Evolutionary conservation across 768 basidiomycete species (phyloP), one percentile per base, ranked within the genome.

Genomic region (Suillus discolor): DNA sequence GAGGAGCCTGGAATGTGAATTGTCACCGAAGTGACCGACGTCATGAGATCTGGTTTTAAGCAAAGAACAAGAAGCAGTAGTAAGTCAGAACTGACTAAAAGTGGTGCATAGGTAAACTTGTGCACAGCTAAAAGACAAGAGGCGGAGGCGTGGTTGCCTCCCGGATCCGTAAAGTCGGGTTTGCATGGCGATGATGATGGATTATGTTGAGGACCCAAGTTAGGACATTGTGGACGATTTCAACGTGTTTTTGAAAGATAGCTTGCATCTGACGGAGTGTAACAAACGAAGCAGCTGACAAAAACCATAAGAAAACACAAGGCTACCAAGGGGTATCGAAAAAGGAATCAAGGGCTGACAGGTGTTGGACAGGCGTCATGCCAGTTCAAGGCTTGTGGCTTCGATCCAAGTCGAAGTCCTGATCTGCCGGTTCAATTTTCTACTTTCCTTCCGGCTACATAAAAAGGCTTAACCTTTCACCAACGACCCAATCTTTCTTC

Each of bases 401-500:
- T 60, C 59, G 59, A 60, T 60, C 59, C 54, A 55, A 55, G 54
- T 55, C 31, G 28, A 54, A 54, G 28, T 55, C 62, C 55, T 60
- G 62, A 61, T 59, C 54, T 65, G 51, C 53, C 36, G 54, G 54
- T 28, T 65, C 45, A 64, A 64, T 64, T 53, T 66, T 62, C 51
- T 55, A 42, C 59, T 59, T 61, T 57, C 45, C 36, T 67, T n/a
- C 54, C 66, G 47, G 47, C 54, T 15, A 39, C 66, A 77, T 78
- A 77, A 77, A 77, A 70, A 75, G 70, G 69, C 64, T 31, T 23
- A 64, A 63, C 18, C 51, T 70, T 65, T 68, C 68, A 71, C 70
- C 68, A 68, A 70, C 69, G 71, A 73, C 74, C 77, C 77, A 55
- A 67, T 73, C 77, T 67, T 62, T 68, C 65, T 64, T 66, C 74